Evolutionary conservation across 2,329 filamentous ascomycete genomes (phyloP).

Genomic region (Epichloe aotearoae): DNA sequence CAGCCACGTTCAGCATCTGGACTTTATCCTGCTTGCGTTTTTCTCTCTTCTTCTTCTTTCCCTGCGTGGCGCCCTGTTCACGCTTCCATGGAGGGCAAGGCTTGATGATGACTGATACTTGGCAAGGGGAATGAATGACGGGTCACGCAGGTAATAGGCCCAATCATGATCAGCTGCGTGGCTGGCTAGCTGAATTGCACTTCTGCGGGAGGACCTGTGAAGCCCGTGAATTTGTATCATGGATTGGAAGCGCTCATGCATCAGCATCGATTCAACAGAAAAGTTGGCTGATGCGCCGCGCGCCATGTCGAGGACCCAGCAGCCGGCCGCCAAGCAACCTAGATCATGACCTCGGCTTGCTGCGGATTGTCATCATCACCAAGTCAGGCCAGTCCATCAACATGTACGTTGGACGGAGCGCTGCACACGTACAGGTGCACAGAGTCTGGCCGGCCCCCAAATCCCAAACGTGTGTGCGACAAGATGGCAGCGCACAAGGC

Average conservation of each 20-base stretch:
- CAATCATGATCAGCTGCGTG: conserved; percentile 1
- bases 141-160: not conserved
- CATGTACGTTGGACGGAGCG: not conserved
- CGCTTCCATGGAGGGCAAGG: too few relatives aligned
- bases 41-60: too few relatives aligned
- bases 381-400: not conserved
- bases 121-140: not conserved
- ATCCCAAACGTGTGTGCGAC: not conserved
- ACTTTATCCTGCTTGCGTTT: too few relatives aligned
- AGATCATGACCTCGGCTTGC: not conserved
- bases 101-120: too few relatives aligned
- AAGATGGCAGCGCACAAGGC: not conserved
- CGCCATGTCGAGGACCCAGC: not conserved
- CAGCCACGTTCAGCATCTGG: not conserved
- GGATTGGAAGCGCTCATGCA: not conserved
- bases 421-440: not conserved
- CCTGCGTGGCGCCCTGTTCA: too few relatives aligned
- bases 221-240: not conserved
- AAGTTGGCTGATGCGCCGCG: not conserved
- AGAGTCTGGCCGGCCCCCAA: not conserved
- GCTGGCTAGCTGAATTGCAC: not conserved
- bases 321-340: too few relatives aligned
- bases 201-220: conserved; percentile 2
- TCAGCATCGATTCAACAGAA: not conserved
- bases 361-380: not conserved